Evolutionary conservation across 108 stramenopile species (phyloP).

Genomic region (Parmales sp.): DNA sequence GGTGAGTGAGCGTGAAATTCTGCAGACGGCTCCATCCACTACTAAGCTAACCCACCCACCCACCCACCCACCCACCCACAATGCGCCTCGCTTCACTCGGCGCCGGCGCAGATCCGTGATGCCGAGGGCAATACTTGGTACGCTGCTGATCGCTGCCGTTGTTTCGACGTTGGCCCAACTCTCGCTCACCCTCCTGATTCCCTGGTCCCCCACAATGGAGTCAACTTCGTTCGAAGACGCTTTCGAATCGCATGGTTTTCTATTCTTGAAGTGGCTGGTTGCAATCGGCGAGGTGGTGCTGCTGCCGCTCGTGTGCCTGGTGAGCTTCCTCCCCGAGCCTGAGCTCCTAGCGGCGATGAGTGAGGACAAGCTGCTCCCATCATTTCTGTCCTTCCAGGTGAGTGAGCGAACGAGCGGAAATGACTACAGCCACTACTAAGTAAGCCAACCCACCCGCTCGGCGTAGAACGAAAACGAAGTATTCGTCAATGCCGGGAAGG

Average conservation of each 20-base stretch:
- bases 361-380: not conserved
- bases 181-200: not conserved
- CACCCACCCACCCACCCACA: too few species aligned
- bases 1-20: too few species aligned
- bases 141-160: not conserved
- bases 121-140: conserved; percentile 8
- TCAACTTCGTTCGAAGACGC: conserved; percentile 10
- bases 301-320: conserved; percentile 11
- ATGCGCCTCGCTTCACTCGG: too few species aligned
- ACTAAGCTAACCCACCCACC: too few species aligned
- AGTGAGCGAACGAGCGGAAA: too few species aligned
- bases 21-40: too few species aligned
- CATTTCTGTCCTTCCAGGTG: not conserved
- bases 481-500: not conserved
- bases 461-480: not conserved
- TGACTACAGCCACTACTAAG: too few species aligned
- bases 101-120: not conserved
- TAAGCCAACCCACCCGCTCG: not conserved
- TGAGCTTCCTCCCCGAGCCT: conserved; percentile 13
- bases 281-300: conserved; percentile 10
- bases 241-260: not conserved
- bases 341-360: conserved; percentile 5
- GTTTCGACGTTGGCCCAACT: not conserved
- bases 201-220: too few species aligned
- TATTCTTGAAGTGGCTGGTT: not conserved